These are phyloP conservation scores for Chlorella vulgaris DNA, from an alignment of 139 green algal species.

Conservation along the genomic window DNA sequence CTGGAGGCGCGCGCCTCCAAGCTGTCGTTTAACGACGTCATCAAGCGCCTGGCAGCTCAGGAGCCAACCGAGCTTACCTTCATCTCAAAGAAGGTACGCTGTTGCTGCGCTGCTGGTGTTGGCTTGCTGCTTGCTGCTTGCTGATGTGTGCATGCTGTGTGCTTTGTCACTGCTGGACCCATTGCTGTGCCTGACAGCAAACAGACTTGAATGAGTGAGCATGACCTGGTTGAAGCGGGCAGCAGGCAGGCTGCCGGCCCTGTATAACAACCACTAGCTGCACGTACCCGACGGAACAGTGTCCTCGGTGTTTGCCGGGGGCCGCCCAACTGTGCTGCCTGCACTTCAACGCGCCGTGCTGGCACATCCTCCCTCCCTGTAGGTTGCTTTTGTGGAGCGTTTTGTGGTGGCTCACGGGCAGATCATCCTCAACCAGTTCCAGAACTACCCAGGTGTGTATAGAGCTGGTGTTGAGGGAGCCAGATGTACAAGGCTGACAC, in stretches of 20 bases:
- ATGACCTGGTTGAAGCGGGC: no score
- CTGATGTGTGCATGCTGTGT: background rate
- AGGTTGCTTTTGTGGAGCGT: constrained; percentile 77
- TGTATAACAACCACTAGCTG: no score
- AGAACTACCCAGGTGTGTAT: constrained; percentile 64
- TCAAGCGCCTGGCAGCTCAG: constrained; percentile 67
- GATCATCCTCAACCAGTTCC: constrained; percentile 93
- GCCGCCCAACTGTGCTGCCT: no score
- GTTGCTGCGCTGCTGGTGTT: background rate
- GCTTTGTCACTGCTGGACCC: background rate
- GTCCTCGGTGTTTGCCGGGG: no score
- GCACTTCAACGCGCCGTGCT: no score
- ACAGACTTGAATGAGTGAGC: no score
- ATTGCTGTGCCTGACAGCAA: no score
- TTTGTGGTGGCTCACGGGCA: constrained; percentile 94
- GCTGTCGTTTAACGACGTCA: constrained; percentile 73
- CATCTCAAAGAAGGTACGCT: constrained; percentile 64
- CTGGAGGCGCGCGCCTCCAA: constrained; percentile 69
- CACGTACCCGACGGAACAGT: no score
- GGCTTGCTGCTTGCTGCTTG: background rate
- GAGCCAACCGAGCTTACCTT: constrained; percentile 51
- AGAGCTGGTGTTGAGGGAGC: background rate
- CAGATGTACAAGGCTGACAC: no score
- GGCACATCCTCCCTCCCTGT: no score
- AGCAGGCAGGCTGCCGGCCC: no score